Percentiles rank a stretch among this genome's conserved stretches.
These are phyloP conservation scores for Candida namnaoensis DNA, from an alignment of 805 yeast species.

Conservation along the genomic window DNA sequence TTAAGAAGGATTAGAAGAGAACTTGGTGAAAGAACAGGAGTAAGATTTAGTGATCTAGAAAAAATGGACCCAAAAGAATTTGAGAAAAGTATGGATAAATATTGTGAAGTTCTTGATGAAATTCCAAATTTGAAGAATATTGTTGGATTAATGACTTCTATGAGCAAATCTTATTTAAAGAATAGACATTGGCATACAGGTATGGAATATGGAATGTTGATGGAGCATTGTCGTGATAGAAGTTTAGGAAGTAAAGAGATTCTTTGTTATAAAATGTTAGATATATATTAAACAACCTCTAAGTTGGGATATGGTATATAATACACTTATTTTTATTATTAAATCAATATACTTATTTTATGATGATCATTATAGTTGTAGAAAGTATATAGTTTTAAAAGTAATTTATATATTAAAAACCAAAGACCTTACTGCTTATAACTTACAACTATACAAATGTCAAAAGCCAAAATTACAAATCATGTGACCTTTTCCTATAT, in stretches of 20 bases:
- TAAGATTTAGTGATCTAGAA: neutral
- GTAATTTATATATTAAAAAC: no score
- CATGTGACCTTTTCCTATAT: no score
- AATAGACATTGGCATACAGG: conserved; percentile 33
- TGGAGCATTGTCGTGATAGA: conserved; percentile 35
- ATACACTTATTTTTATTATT: no score
- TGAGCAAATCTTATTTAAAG: conserved; percentile 20
- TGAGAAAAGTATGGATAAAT: neutral
- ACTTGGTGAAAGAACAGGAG: conserved; percentile 3
- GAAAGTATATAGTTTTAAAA: no score
- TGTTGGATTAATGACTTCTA: conserved; percentile 36
- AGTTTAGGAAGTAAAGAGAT: conserved; percentile 24
- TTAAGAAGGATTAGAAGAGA: neutral
- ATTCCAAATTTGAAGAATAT: conserved; percentile 24
- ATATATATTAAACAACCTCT: no score
- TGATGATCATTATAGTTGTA: no score
- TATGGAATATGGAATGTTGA: conserved; percentile 32
- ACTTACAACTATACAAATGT: no score
- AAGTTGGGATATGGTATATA: no score
- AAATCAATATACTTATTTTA: no score
- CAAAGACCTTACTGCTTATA: no score
- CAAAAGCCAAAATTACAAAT: no score
- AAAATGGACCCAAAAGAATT: neutral
- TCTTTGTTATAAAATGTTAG: conserved; percentile 1
- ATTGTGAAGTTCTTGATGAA: no score